Evolutionary conservation across 2,329 filamentous ascomycete genomes (phyloP), one percentile per base, ranked within the genome.

Genomic region (Cryphonectria naterciae): DNA sequence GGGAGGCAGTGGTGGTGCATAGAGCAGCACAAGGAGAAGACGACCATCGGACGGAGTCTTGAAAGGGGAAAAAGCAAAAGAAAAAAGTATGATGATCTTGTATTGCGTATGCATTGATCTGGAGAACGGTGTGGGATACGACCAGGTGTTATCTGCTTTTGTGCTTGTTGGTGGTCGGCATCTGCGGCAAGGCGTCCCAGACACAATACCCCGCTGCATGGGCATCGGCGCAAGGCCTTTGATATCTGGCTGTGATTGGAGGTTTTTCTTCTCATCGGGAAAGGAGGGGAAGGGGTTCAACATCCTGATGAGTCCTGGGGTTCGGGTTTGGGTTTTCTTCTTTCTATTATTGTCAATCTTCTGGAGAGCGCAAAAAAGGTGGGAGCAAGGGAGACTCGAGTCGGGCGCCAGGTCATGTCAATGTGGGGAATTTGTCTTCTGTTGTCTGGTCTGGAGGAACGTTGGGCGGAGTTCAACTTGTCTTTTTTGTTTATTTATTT

Each of bases 151-250:
- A 70, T 68, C 49, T 56, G 62, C 60, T 72, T 68, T 72, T 70
- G 68, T 67, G 60, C 66, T 72, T 70, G 52, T 64, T 52, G 68
- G 65, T 62, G 69, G 71, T 65, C 61, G 68, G 68, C 65, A 70
- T 72, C 70, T 67, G 71, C 56, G 69, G 69, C 46, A 70, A 67
- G 72, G 72, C 72, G 70, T 73, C 69, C 17, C 58, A 71, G 56
- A 72, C 72, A 73, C 69, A 70, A 71, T 73, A 72, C 69, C 72
- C 67, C 67, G 64, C 72, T 72, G 72, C 72, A 73, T 73, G 56
- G 72, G 72, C 71, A 65, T 65, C 62, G 71, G 69, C 68, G 69
- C 70, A 43, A 65, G 71, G 68, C 71, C 65, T 68, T 66, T 65
- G 60, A 68, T 41, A 66, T 60, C 62, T 69, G 70, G 62, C 60